Percentiles rank a stretch among this genome's conserved stretches.
Evolutionary conservation across 306 rosid genomes (phyloP).

Genomic region (Spatholobus suberectus): DNA sequence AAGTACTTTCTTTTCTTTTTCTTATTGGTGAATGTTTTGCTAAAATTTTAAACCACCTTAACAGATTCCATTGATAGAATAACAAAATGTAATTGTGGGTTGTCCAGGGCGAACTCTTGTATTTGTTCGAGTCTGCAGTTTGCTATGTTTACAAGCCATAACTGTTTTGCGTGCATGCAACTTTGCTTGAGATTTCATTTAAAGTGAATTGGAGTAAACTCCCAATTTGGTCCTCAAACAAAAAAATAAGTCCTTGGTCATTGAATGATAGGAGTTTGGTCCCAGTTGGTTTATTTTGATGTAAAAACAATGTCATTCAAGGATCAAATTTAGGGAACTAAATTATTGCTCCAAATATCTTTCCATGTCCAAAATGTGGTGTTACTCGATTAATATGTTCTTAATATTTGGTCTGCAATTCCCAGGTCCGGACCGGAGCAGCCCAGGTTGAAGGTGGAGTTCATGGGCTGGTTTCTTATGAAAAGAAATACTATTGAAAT

Average conservation of each 20-base stretch:
- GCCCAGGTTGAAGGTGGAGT: conserved; percentile 97
- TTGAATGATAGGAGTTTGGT: background rate
- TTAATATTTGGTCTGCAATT: conserved; percentile 31
- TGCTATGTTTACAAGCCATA: background rate
- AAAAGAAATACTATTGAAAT: conserved; percentile 79
- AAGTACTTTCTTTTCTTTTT: background rate
- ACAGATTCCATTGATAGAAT: background rate
- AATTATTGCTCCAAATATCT: background rate
- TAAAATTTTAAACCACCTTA: background rate
- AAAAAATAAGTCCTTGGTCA: background rate
- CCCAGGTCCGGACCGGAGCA: conserved; percentile 89
- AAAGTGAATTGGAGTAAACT: background rate
- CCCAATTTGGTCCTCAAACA: background rate
- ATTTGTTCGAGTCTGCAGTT: background rate
- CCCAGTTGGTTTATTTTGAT: background rate
- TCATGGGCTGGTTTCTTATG: conserved; percentile 87
- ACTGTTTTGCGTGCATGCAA: conserved; percentile 5
- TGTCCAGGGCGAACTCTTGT: background rate
- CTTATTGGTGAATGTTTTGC: background rate
- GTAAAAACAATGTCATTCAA: background rate
- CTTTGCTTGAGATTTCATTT: no score
- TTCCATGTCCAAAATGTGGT: background rate
- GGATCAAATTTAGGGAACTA: background rate
- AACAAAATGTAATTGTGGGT: background rate
- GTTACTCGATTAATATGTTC: background rate